Base-by-base conservation (phyloP, 306 rosid genomes). In the Mucuna pruriens region DNA sequence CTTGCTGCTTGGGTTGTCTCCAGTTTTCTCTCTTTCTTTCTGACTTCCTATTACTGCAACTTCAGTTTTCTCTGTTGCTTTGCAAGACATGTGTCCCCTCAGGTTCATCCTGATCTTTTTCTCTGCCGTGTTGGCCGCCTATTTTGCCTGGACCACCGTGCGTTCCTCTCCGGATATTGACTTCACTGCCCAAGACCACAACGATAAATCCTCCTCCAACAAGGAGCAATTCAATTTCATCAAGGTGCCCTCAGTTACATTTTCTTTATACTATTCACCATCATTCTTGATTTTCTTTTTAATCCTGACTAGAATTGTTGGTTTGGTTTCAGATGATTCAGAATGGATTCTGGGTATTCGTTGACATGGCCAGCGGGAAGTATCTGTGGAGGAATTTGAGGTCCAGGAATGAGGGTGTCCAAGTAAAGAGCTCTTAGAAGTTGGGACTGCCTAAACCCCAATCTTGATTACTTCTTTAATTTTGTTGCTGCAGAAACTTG, bases 351-450 rank as follows among this genome's bases (percentile, higher is more conserved):
- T 92, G 94, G 94, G 88, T 84, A 15, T 84, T 87, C 7, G 81
- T 92, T 13, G 97, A 94, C 83, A 90, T 90, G 98, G 95, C 94
- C 72, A 92, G 95, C 54, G 98, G 94, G 72, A 89, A 82, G 80
- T 94, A 87, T 62, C 81, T 90, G 7, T 94, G 98, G 98, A 88
- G 89, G 87, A 84, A 90, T 81, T 60, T 91, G 63, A 87, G 49
- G 60, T 76, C 84, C 55, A 65, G 25, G 64, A 84, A 81, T 74
- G 70, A 63, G n/a, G 12, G 38, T 19, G 80, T 52, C 10, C 67
- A 76, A 76, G 51, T 65, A 9, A 84, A 82, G 80, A 76, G 80
- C 77, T 72, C 67, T 33, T 86, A 75, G 77, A 42, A 45, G 1
- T 66, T 15, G 68, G 36, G 16, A 38, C 74, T 63, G n/a, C 3